Base-by-base conservation (phyloP, 768 basidiomycete species). In the Agrocybe pediades region DNA sequence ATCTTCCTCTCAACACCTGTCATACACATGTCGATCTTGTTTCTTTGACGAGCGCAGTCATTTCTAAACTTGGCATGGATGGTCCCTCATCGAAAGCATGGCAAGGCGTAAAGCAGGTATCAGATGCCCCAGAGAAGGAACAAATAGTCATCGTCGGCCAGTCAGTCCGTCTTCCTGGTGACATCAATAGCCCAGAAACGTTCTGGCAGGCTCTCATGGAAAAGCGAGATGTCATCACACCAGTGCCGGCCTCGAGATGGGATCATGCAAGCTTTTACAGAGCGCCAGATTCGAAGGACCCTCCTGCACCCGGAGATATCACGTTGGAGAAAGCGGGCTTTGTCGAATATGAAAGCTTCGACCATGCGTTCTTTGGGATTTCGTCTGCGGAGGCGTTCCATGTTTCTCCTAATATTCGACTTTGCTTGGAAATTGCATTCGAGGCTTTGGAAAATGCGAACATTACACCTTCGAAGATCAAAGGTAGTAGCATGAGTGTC, bases 81-180 rank as follows among this genome's bases (percentile, higher is more conserved):
- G 51, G 9, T 15, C 13, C 51, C 2, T 46, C 58, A 1, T 42
- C 58, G 9, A 59, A 57, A 39, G 24, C 30, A 11, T 56, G 56
- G 17, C 54, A 54, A 42, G 57, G 57, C 26, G 49, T 58, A 7
- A 49, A 53, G 29, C 46, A 55, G 3, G 33, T 57, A 1, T 51
- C 58, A 23, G 55, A 39, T 21, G 26, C 50, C 16, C 40, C 51
- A 33, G 54, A 54, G 24, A 62, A 56, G 26, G 64, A 69, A 36
- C 69, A 71, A n/a, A 62, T 74, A 8, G 72, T 71, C 41, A 68
- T 74, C 42, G 70, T 74, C 26, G 72, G 72, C 11, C 71, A 71
- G 43, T 65, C 72, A 3, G 53, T 73, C 8, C 65, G 71, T 16
- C 58, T 74, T 19, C 72, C 72, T 3, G 71, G 71, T 3, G 69